These are phyloP conservation scores for Parmelia sp. DNA, from an alignment of 495 filamentous ascomycete species.

Conservation along the genomic window DNA sequence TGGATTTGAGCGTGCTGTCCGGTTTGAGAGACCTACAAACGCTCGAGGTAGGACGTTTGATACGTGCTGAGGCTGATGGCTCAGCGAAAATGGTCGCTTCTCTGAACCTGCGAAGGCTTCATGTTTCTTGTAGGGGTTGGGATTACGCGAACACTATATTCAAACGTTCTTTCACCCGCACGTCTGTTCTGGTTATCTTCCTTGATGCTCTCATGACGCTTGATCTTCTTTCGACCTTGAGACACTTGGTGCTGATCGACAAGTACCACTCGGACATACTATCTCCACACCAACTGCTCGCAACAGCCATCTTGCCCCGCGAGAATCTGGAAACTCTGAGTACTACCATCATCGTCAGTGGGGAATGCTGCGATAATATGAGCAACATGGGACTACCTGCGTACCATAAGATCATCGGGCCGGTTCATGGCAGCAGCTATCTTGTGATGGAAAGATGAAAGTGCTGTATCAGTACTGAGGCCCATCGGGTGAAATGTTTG, in stretches of 20 bases:
- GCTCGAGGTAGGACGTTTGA: not conserved
- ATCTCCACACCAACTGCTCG: not conserved
- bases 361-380: not conserved
- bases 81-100: not conserved
- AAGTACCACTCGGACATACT: not conserved
- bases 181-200: not conserved
- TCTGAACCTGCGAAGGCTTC: not conserved
- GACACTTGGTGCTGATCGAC: not conserved
- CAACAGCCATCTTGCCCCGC: constrained; percentile 1
- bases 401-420: constrained; percentile 4
- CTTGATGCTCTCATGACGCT: not conserved
- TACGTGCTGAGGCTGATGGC: not conserved
- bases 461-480: not conserved
- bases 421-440: not conserved
- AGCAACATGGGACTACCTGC: not conserved
- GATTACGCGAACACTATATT: not conserved
- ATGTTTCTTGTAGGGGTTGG: constrained; percentile 1
- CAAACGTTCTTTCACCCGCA: not conserved
- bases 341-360: constrained; percentile 1
- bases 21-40: not conserved
- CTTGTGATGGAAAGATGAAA: not conserved
- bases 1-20: not conserved
- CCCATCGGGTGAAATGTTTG: not conserved
- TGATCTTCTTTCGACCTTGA: not conserved
- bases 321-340: not conserved